A percentile compares a stretch with the other conserved stretches of the same genome.
Evolutionary conservation across 2,329 filamentous ascomycete species (phyloP).

Genomic region (Cercospora sojina): DNA sequence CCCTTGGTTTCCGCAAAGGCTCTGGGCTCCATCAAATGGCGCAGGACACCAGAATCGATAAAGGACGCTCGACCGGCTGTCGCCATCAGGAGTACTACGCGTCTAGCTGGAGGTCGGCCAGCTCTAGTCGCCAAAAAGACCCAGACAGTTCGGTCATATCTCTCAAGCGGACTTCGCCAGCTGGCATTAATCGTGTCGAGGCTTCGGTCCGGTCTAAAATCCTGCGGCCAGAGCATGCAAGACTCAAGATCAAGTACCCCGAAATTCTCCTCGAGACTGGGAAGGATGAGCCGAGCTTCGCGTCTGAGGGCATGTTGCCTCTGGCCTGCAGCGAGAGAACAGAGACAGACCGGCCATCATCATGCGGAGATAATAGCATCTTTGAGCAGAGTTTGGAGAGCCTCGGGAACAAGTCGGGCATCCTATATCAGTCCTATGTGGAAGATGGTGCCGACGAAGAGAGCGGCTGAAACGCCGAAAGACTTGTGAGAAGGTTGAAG

Average conservation of each 20-base stretch:
- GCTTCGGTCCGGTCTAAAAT: not conserved
- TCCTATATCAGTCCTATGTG: not conserved
- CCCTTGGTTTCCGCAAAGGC: not conserved
- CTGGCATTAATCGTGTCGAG: not conserved
- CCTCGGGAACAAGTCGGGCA: not conserved
- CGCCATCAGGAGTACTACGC: not conserved
- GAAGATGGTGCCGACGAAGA: not conserved
- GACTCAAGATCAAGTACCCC: not conserved
- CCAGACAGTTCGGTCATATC: not conserved
- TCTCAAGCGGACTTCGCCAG: not conserved
- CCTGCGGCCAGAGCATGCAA: not conserved
- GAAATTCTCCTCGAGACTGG: not conserved
- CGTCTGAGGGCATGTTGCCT: not conserved
- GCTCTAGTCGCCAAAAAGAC: not conserved
- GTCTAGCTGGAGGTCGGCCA: not conserved
- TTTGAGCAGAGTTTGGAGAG: not conserved
- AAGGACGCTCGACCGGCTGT: not conserved
- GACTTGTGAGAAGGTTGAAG: too few relatives aligned
- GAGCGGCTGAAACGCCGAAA: not conserved
- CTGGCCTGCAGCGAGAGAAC: not conserved
- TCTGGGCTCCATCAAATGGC: not conserved
- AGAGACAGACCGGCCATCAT: not conserved
- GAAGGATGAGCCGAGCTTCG: not conserved
- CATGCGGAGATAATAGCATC: not conserved
- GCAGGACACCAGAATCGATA: not conserved